phyloP scores from a whole-genome alignment of 768 basidiomycete species.

The Ramaria rubella region DNA sequence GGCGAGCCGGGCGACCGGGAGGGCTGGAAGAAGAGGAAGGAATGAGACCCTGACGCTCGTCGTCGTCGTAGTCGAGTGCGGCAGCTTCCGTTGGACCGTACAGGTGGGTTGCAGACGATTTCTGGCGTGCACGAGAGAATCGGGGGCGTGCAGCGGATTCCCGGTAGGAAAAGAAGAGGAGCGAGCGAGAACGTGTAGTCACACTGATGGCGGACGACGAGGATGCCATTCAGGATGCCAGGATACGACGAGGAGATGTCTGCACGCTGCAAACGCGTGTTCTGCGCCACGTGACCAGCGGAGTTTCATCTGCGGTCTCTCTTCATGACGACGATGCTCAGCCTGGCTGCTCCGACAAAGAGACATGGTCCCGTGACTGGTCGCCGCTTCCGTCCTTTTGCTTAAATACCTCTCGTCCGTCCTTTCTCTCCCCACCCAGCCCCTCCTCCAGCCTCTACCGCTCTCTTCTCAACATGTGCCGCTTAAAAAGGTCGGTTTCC shows the following conservation, averaged over 20 bases:
- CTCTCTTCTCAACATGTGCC: conserved; percentile 25
- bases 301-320: conserved; percentile 12
- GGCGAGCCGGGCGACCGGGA: conserved; percentile 29
- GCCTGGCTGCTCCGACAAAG: background rate
- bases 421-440: conserved; percentile 11
- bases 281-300: background rate
- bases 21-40: conserved; percentile 29
- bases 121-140: conserved; percentile 32
- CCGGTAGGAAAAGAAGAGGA: conserved; percentile 89
- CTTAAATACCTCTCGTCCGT: conserved; percentile 11
- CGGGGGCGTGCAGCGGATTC: conserved; percentile 54
- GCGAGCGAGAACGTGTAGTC: conserved; percentile 79
- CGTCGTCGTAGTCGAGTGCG: conserved; percentile 31
- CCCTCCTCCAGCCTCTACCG: conserved; percentile 3
- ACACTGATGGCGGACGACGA: conserved; percentile 22
- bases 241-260: conserved; percentile 29
- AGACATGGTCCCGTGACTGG: conserved; percentile 2
- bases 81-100: conserved; percentile 28
- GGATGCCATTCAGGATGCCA: conserved; percentile 28
- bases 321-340: background rate
- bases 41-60: conserved; percentile 61
- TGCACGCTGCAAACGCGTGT: conserved; percentile 8
- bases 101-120: conserved; percentile 24
- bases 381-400: background rate
- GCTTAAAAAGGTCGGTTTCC: background rate